Percentiles rank a stretch among this genome's conserved stretches.
phyloP scores from a whole-genome alignment of 768 basidiomycete genomes.

The Kondoa malvinella region DNA sequence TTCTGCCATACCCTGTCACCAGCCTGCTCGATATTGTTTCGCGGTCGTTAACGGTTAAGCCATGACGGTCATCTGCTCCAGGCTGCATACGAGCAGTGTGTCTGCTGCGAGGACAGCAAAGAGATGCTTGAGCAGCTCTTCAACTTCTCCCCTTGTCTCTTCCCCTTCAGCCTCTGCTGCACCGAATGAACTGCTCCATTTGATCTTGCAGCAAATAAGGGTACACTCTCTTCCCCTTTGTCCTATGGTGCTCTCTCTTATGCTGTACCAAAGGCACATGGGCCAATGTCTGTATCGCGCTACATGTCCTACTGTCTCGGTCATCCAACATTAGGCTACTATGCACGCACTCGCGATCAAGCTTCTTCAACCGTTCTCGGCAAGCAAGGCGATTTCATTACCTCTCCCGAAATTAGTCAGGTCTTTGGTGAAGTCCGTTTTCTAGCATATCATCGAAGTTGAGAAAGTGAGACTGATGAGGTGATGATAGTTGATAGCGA shows the following conservation, averaged over 20 bases:
- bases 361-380: constrained; percentile 48
- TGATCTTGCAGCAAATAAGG: constrained; percentile 14
- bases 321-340: constrained; percentile 84
- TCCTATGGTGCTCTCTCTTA: not conserved
- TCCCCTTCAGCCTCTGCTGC: not conserved
- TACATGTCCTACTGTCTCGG: constrained; percentile 85
- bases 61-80: not conserved
- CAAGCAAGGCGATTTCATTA: constrained; percentile 74
- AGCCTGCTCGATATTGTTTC: too few species aligned
- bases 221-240: not conserved
- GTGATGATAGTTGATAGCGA: constrained; percentile 73
- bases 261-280: constrained; percentile 46
- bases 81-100: too few species aligned
- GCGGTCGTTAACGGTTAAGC: not conserved
- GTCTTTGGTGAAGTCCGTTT: constrained; percentile 78
- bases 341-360: constrained; percentile 45
- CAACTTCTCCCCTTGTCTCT: not conserved
- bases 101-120: too few species aligned
- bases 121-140: too few species aligned
- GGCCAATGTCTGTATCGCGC: constrained; percentile 67
- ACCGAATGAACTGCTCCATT: constrained; percentile 11
- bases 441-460: constrained; percentile 9
- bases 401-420: constrained; percentile 90
- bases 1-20: too few species aligned
- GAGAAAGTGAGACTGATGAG: constrained; percentile 32